Evolutionary conservation across 2,329 filamentous ascomycete species (phyloP).

Genomic region (Exophiala phaeomuriformis): DNA sequence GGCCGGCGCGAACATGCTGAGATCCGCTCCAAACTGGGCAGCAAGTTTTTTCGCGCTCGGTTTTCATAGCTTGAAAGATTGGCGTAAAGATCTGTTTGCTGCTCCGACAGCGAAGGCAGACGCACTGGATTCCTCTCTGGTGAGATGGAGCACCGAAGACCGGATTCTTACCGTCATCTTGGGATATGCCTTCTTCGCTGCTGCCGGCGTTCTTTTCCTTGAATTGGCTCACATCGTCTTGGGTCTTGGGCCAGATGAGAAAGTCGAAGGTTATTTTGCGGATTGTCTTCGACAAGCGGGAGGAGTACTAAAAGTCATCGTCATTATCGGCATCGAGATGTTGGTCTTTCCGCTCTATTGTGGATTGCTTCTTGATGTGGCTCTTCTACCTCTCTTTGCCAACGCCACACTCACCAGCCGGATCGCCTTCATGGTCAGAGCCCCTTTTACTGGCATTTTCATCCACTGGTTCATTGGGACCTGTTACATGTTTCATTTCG

Average conservation of each 20-base stretch:
- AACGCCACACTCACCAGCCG: constrained; percentile 69
- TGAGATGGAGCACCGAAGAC: constrained; percentile 63
- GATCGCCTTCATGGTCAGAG: constrained; percentile 66
- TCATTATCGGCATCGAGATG: constrained; percentile 99
- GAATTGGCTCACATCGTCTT: constrained; percentile 64
- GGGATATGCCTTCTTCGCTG: constrained; percentile 71
- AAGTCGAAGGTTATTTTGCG: constrained; percentile 65
- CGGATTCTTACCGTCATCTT: constrained; percentile 65
- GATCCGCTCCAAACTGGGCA: background rate
- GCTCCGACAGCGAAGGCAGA: background rate
- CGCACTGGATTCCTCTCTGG: constrained; percentile 48
- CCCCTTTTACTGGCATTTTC: constrained; percentile 84
- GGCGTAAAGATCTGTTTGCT: constrained; percentile 7
- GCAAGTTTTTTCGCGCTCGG: background rate
- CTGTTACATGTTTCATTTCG: constrained; percentile 99
- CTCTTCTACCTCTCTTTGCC: constrained; percentile 82
- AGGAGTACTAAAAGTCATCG: constrained; percentile 92
- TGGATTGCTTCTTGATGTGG: constrained; percentile 79
- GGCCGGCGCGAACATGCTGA: background rate
- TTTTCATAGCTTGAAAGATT: background rate
- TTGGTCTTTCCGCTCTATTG: constrained; percentile 94
- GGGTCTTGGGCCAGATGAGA: constrained; percentile 46
- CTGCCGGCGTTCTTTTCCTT: constrained; percentile 71
- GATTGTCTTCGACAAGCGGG: constrained; percentile 87
- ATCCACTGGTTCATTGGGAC: constrained; percentile 99